Base-by-base conservation (phyloP, 2,329 filamentous ascomycete genomes). In the Apiospora malaysiana region DNA sequence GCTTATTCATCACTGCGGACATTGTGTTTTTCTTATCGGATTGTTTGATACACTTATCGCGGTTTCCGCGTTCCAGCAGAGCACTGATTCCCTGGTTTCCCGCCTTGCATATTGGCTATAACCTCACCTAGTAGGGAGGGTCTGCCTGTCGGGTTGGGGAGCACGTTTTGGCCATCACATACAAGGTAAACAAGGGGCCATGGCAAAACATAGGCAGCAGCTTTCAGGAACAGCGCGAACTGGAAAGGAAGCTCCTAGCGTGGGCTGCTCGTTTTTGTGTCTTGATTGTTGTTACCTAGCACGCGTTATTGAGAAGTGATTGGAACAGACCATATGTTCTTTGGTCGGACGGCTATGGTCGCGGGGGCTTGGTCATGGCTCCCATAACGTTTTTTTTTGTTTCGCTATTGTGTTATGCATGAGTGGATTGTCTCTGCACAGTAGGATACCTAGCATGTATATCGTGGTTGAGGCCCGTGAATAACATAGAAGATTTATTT, bases 401-500 rank as follows among this genome's bases (percentile, higher is more conserved):
- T 21, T 40, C 40, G 18, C 5, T 40, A 18, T 32, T 40, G 56
- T 32, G 21, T 21, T n/a, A n/a, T 40, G 27, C 14, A n/a, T 40
- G 27, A 32, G 56, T 40, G 21, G 56, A 12, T 63, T 18, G 32
- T 16, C 27, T 40, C 40, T 32, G 40, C 18, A 40, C 32, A 37
- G 21, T n/a, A 40, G 56, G 32, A 63, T 63, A 63, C 56, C 56
- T 32, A 40, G 56, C 32, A 63, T n/a, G 49, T 14, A 45, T 45
- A 16, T 6, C 46, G 23, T 32, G 14, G 21, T n/a, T n/a, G 56
- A n/a, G 56, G 56, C 21, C 18, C 40, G 37, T 40, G 18, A 18
- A 40, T 63, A 63, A 63, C 56, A 63, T 63, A 63, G 56, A 63
- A 63, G 56, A 63, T 63, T 40, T 63, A 63, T 63, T 63, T 40